These are phyloP conservation scores for Cenchrus fungigraminus DNA, from an alignment of 176 grass and related monocot genomes.

Conservation along the genomic window DNA sequence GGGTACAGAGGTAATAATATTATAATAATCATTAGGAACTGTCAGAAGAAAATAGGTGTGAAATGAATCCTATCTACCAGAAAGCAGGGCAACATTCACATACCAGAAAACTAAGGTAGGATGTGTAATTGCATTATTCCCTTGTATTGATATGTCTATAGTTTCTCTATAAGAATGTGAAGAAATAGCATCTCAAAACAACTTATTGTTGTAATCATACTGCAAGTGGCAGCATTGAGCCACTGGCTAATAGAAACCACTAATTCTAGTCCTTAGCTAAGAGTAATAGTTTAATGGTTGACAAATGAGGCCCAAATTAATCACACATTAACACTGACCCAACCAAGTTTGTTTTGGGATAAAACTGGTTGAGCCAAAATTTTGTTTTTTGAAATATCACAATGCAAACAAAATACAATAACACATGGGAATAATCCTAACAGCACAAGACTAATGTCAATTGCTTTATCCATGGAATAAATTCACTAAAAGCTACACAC, in stretches of 20 bases:
- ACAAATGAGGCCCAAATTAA: constrained; percentile 7
- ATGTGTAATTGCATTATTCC: neutral
- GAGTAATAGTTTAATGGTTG: constrained; percentile 17
- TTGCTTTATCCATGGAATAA: neutral
- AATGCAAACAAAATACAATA: neutral
- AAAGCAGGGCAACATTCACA: neutral
- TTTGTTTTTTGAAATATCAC: neutral
- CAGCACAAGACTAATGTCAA: neutral
- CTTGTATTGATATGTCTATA: constrained; percentile 11
- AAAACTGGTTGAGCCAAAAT: neutral
- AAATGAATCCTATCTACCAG: constrained; percentile 7
- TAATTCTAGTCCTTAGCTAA: constrained; percentile 16
- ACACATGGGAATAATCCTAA: constrained; percentile 15
- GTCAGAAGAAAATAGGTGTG: neutral
- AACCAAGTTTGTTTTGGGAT: neutral
- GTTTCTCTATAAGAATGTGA: neutral
- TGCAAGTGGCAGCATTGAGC: neutral
- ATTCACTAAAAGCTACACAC: neutral
- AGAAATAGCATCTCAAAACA: neutral
- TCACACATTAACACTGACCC: neutral
- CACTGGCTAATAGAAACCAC: constrained; percentile 9
- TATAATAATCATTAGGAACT: constrained; percentile 1
- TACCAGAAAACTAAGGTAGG: constrained; percentile 27
- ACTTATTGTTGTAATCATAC: neutral
- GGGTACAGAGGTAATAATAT: neutral